phyloP scores from a whole-genome alignment of 441 rosid genomes.

The Gossypium lobatum region DNA sequence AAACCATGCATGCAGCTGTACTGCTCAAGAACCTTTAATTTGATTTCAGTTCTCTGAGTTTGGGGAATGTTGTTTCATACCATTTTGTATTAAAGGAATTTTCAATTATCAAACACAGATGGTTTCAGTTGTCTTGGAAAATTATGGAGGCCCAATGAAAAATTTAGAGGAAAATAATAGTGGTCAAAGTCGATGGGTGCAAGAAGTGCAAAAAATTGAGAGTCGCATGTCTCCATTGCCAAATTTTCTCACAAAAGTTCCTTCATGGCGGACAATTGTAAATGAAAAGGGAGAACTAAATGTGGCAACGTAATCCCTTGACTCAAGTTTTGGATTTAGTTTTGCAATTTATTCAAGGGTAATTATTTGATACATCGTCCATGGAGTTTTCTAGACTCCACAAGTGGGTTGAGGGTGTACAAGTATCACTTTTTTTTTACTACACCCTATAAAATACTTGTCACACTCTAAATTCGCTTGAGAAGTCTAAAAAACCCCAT shows the following conservation, averaged over 20 bases:
- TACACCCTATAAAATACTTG: background rate
- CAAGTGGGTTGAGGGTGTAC: background rate
- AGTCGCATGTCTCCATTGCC: conserved; percentile 39
- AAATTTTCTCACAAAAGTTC: conserved; percentile 42
- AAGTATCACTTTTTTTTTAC: background rate
- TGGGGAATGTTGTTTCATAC: background rate
- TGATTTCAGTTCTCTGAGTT: background rate
- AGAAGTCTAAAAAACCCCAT: too few relatives aligned
- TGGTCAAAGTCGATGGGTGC: conserved; percentile 57
- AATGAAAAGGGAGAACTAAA: conserved; percentile 74
- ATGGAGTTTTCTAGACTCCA: background rate
- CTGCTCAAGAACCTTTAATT: background rate
- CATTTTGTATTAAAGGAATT: conserved; percentile 9
- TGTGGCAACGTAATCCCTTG: conserved; percentile 55
- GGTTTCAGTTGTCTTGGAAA: conserved; percentile 84
- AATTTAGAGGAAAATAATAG: conserved; percentile 36
- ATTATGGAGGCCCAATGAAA: conserved; percentile 43
- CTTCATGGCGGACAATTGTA: conserved; percentile 71
- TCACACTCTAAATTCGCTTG: too few relatives aligned
- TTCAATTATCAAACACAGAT: conserved; percentile 42
- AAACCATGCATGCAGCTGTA: background rate
- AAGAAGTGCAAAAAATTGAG: conserved; percentile 70
- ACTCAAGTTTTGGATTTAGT: conserved; percentile 18
- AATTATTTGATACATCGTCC: background rate
- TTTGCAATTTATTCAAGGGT: background rate